These are phyloP conservation scores for Venturia pyrina DNA, from an alignment of 2,329 filamentous ascomycete genomes.

Conservation along the genomic window DNA sequence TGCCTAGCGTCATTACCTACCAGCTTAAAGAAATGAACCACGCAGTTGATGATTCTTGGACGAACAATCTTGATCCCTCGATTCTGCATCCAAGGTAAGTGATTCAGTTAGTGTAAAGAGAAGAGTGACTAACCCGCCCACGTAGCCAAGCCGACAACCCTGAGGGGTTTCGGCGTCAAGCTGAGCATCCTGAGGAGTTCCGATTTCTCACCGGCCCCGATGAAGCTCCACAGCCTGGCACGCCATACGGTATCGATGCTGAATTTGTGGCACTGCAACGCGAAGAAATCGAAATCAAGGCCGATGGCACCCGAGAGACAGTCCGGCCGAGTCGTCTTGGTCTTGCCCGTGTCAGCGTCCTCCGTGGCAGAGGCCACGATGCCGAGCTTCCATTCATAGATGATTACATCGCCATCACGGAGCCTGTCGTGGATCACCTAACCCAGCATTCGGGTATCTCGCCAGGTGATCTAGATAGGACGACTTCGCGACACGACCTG, in stretches of 20 bases:
- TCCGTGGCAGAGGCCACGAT: slow-evolving; percentile 66
- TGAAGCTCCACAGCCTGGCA: slow-evolving; percentile 61
- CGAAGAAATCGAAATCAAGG: slow-evolving; percentile 92
- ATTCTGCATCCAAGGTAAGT: slow-evolving; percentile 52
- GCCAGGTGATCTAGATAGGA: slow-evolving; percentile 70
- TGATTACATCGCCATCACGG: slow-evolving; percentile 87
- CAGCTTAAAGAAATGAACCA: slow-evolving; percentile 76
- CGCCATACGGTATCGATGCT: slow-evolving; percentile 81
- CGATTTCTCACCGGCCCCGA: slow-evolving; percentile 43
- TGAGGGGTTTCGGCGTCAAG: slow-evolving; percentile 22
- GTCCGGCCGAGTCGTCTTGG: slow-evolving; percentile 86
- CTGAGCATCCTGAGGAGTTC: slow-evolving; percentile 45
- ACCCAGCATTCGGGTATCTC: slow-evolving; percentile 91
- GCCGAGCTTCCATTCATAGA: slow-evolving; percentile 89
- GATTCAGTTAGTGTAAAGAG: not conserved
- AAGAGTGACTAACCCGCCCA: slow-evolving; percentile 17
- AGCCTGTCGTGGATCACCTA: slow-evolving; percentile 88
- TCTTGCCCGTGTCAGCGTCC: slow-evolving; percentile 83
- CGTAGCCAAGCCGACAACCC: slow-evolving; percentile 7
- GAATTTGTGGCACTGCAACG: slow-evolving; percentile 92
- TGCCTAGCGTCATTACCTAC: slow-evolving; percentile 78
- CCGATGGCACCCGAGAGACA: slow-evolving; percentile 83
- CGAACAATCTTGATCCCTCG: slow-evolving; percentile 69
- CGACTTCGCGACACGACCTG: slow-evolving; percentile 69
- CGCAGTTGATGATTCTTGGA: slow-evolving; percentile 78